Conservation (phyloP, 2,329 filamentous ascomycete genomes). For the Didymella segeticola region DNA sequence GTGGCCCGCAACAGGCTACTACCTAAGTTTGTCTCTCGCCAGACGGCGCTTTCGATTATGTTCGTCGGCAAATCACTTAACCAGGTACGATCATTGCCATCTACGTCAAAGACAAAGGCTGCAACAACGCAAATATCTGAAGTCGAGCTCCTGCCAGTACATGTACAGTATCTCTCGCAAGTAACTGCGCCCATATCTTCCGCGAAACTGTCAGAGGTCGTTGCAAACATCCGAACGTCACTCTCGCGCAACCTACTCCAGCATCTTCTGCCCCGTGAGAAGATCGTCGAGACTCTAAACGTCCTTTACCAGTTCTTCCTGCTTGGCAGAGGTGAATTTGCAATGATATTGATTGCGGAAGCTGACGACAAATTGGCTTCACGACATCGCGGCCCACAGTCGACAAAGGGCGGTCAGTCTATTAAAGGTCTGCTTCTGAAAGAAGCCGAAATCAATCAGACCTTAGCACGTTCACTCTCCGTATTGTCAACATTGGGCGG, state of each 20-base stretch:
- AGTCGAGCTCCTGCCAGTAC: constrained; percentile 68
- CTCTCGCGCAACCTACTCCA: constrained; percentile 85
- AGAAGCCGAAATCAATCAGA: constrained; percentile 82
- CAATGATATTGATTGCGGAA: constrained; percentile 82
- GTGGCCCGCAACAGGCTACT: constrained; percentile 59
- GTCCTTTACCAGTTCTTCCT: constrained; percentile 87
- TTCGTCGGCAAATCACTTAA: constrained; percentile 91
- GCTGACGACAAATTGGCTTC: constrained; percentile 80
- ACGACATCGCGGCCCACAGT: constrained; percentile 64
- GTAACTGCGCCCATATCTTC: constrained; percentile 77
- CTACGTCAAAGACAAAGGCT: constrained; percentile 38
- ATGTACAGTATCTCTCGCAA: constrained; percentile 72
- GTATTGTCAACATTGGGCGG: constrained; percentile 77
- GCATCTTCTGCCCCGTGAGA: constrained; percentile 77
- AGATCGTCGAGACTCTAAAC: constrained; percentile 77
- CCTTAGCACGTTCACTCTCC: constrained; percentile 79
- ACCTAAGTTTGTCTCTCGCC: constrained; percentile 77
- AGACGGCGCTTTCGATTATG: constrained; percentile 81
- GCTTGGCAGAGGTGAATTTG: constrained; percentile 88
- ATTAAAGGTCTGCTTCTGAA: constrained; percentile 75
- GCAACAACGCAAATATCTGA: constrained; percentile 50
- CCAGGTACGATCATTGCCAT: constrained; percentile 67
- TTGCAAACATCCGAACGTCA: constrained; percentile 78
- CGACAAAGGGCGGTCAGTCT: constrained; percentile 53
- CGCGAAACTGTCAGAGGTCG: constrained; percentile 71